These are phyloP conservation scores for Penicillium sp. DNA, from an alignment of 2,329 filamentous ascomycete species.

Conservation along the genomic window DNA sequence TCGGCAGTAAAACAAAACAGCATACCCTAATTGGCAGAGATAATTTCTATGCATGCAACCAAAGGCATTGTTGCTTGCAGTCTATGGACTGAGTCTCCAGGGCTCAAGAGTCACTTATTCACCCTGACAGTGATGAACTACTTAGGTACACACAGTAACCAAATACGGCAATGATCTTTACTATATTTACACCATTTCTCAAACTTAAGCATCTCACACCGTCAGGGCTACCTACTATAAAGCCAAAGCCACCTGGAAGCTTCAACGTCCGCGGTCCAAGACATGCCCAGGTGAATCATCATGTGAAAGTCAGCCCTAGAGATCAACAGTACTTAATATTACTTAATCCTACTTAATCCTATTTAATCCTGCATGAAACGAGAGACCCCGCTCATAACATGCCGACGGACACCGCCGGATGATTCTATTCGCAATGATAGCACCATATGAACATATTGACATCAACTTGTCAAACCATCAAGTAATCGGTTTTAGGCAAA, in stretches of 20 bases:
- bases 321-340: too few relatives aligned
- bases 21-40: not conserved
- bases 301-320: not conserved
- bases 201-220: not conserved
- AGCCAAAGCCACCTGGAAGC: slow-evolving; percentile 7
- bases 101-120: too few relatives aligned
- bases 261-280: slow-evolving; percentile 1
- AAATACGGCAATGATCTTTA: not conserved
- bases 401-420: slow-evolving; percentile 18
- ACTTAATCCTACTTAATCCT: too few relatives aligned
- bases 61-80: not conserved
- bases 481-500: not conserved
- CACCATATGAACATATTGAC: not conserved
- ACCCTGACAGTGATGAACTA: not conserved
- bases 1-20: not conserved
- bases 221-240: not conserved
- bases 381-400: slow-evolving; percentile 5
- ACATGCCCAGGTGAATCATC: not conserved
- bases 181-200: not conserved
- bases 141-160: not conserved
- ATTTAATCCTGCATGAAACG: not conserved
- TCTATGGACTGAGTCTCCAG: not conserved
- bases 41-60: not conserved
- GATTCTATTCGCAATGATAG: not conserved
- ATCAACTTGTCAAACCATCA: not conserved